Evolutionary conservation across 208 protist species (phyloP), one percentile per base, ranked within the genome.

Genomic region (Trypanosoma conorhini): DNA sequence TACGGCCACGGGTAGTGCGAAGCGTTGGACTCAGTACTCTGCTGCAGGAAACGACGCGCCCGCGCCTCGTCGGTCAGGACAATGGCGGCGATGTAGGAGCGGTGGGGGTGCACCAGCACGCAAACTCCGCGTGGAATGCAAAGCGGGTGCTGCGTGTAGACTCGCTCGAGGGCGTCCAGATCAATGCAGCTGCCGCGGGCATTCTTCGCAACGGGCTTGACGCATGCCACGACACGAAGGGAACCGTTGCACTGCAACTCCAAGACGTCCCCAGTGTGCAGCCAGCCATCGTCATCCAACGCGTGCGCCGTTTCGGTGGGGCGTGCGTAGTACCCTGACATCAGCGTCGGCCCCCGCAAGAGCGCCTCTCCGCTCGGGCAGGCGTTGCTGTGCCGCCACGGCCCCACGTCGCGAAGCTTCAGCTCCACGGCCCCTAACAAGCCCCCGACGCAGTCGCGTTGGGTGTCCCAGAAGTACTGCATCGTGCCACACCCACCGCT

Each of bases 301-400:
- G 79, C 87, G 66, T 80, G 79, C 24, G 76, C 74, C 8, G 91
- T 97, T 19, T 66, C 63, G 59, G 94, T 81, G 4, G 80, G 75
- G 65, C 96, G 83, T 24, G 85, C 76, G 79, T 95, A 91, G 80
- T 97, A 98, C 3, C 94, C 94, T 21, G 67, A 66, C 63, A 86
- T 90, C 22, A 95, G 22, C 13, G 73, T 72, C 5, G 86, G 77
- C 17, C 90, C 89, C 22, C 85, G 76, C 21, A 97, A 44, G 26
- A 86, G 68, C 28, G 97, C 70, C 75, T 98, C 94, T 22, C 86
- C 86, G n/a, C 77, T 62, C 17, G 86, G 88, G 30, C 83, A 66
- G 2, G 67, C 67, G 71, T 87, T 70, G 8, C 67, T 77, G 62
- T 82, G 74, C 57, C 81, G 80, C 63, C 76, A 80, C 19, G 86